phyloP scores from a whole-genome alignment of 2,329 filamentous ascomycete species.

The Verticillium alfalfae region DNA sequence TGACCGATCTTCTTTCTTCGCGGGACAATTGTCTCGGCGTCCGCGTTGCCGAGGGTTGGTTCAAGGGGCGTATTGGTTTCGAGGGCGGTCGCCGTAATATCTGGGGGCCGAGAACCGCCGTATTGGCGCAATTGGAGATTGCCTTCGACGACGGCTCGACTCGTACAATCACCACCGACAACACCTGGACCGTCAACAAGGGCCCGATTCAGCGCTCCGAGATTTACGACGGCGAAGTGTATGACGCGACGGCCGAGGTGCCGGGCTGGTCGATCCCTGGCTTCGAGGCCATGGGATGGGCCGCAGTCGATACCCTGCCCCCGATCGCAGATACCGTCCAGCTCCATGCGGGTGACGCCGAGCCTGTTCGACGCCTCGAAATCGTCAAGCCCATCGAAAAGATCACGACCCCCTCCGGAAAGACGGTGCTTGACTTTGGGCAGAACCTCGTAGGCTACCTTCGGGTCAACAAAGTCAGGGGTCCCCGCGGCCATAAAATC shows the following conservation, averaged over 20 bases:
- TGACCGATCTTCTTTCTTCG: conserved; percentile 20
- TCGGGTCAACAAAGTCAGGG: conserved; percentile 12
- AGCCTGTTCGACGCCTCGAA: conserved; percentile 16
- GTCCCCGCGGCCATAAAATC: conserved; percentile 15
- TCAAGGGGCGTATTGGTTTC: conserved; percentile 20
- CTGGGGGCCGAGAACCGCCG: conserved; percentile 11
- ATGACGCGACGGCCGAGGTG: conserved; percentile 5
- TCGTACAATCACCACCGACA: background rate
- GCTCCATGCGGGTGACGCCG: conserved; percentile 2
- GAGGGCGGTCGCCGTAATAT: conserved; percentile 15
- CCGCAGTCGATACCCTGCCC: background rate
- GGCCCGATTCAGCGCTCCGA: conserved; percentile 7
- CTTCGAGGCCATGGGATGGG: conserved; percentile 4
- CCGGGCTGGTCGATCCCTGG: conserved; percentile 1
- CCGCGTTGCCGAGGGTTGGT: conserved; percentile 41
- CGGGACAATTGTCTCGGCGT: conserved; percentile 29
- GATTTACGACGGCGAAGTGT: conserved; percentile 12
- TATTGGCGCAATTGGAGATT: conserved; percentile 1
- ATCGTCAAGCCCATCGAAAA: conserved; percentile 18
- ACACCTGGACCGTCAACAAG: background rate
- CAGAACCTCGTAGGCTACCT: conserved; percentile 36
- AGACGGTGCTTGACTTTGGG: conserved; percentile 35
- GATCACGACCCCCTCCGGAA: conserved; percentile 24
- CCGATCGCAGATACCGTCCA: background rate
- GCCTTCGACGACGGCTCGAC: conserved; percentile 1